phyloP scores from a whole-genome alignment of 164 flowering plant species.

The Chloranthus sessilifolius region DNA sequence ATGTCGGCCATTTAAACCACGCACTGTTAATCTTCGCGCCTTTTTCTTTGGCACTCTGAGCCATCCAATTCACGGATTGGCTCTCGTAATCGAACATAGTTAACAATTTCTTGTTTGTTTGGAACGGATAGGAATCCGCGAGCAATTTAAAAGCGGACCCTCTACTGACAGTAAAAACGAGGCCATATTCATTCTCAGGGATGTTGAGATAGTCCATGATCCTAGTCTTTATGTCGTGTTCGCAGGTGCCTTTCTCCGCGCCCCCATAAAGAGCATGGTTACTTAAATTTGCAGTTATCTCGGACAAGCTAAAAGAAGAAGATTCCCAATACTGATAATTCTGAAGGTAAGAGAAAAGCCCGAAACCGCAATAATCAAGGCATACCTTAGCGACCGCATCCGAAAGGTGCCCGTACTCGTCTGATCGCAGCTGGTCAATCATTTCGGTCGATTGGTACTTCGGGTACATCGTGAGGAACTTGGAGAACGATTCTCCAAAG shows the following conservation, averaged over 20 bases:
- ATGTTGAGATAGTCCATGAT: slow-evolving; percentile 75
- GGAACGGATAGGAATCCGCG: slow-evolving; percentile 83
- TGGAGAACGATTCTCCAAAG: slow-evolving; percentile 38
- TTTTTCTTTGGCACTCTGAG: slow-evolving; percentile 55
- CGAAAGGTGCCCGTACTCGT: slow-evolving; percentile 51
- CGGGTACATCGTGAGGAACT: slow-evolving; percentile 72
- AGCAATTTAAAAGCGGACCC: slow-evolving; percentile 80
- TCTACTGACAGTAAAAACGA: slow-evolving; percentile 78
- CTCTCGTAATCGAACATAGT: slow-evolving; percentile 79
- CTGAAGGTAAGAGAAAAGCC: slow-evolving; percentile 72
- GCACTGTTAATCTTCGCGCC: slow-evolving; percentile 63
- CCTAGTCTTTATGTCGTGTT: slow-evolving; percentile 51
- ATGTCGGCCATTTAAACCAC: slow-evolving; percentile 71
- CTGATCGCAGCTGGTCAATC: slow-evolving; percentile 57
- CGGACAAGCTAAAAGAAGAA: slow-evolving; percentile 53
- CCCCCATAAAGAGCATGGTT: slow-evolving; percentile 61
- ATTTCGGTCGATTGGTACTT: slow-evolving; percentile 55
- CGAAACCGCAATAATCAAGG: slow-evolving; percentile 81
- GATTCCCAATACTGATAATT: slow-evolving; percentile 49
- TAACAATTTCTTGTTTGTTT: slow-evolving; percentile 49
- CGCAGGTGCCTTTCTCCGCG: slow-evolving; percentile 54
- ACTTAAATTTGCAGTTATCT: slow-evolving; percentile 60
- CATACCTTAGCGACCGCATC: slow-evolving; percentile 47
- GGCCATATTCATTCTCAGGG: slow-evolving; percentile 68
- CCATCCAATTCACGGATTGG: slow-evolving; percentile 70